Evolutionary conservation across 768 basidiomycete species (phyloP).

Genomic region (Boletales sp.): DNA sequence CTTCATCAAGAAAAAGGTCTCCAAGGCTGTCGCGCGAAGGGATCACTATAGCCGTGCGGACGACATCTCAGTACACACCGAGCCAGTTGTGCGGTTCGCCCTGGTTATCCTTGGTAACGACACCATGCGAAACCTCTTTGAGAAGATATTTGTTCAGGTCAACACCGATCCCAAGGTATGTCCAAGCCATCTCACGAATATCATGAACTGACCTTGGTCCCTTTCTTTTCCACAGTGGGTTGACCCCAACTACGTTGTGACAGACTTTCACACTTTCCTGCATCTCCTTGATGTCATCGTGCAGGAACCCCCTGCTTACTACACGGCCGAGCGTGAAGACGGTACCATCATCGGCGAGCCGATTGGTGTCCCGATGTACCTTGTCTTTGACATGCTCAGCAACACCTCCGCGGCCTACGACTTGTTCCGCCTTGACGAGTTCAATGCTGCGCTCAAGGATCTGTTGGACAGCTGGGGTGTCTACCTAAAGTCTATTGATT

Average conservation of each 20-base stretch:
- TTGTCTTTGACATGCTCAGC: background rate
- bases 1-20: background rate
- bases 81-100: background rate
- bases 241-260: background rate
- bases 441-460: background rate
- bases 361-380: background rate
- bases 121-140: background rate
- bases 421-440: background rate
- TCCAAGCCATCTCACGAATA: no score
- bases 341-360: background rate
- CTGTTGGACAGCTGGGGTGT: background rate
- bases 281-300: slow-evolving; percentile 1
- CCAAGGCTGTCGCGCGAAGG: background rate
- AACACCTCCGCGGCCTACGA: background rate
- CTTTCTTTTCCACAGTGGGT: background rate
- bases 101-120: background rate
- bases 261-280: background rate
- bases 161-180: slow-evolving; percentile 6
- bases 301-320: background rate
- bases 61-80: background rate
- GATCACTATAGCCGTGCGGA: background rate
- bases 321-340: background rate
- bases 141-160: slow-evolving; percentile 1
- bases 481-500: background rate
- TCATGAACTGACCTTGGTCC: background rate